Percentiles rank a stretch among this genome's conserved stretches.
Evolutionary conservation across 225 moss, liverwort and hornwort species (phyloP).

Genomic region (Pseudisothecium myosuroides): DNA sequence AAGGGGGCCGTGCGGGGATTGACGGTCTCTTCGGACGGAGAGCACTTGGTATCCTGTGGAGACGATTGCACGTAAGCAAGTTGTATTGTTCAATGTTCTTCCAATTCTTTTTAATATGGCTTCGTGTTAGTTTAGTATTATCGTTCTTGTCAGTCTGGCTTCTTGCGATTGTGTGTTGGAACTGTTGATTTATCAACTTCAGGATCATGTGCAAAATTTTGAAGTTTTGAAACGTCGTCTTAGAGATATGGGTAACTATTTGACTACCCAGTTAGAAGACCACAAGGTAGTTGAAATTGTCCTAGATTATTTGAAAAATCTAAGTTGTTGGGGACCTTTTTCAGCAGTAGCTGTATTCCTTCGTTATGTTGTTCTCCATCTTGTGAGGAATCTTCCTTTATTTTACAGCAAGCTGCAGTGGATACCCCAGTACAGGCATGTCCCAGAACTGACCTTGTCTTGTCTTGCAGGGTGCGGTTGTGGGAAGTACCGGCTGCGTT

Average conservation of each 20-base stretch:
- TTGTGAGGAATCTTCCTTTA: not conserved
- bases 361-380: not conserved
- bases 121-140: not conserved
- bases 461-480: constrained; percentile 60
- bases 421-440: not conserved
- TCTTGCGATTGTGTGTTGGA: not conserved
- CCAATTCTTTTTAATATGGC: not conserved
- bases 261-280: not conserved
- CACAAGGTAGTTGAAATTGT: not conserved
- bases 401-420: not conserved
- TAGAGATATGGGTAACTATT: not conserved
- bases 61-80: constrained; percentile 88
- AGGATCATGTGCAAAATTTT: not conserved
- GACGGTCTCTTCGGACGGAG: constrained; percentile 71
- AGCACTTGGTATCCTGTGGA: constrained; percentile 79
- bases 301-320: not conserved
- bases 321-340: not conserved
- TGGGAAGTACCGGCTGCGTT: constrained; percentile 68
- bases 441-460: not conserved
- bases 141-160: not conserved
- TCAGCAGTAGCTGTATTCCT: not conserved
- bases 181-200: not conserved
- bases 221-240: not conserved
- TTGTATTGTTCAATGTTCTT: not conserved
- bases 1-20: constrained; percentile 85